A percentile compares a stretch with the other conserved stretches of the same genome.
phyloP scores from a whole-genome alignment of 1,284 basidiomycete species.

The Laetiporus sulphureus region DNA sequence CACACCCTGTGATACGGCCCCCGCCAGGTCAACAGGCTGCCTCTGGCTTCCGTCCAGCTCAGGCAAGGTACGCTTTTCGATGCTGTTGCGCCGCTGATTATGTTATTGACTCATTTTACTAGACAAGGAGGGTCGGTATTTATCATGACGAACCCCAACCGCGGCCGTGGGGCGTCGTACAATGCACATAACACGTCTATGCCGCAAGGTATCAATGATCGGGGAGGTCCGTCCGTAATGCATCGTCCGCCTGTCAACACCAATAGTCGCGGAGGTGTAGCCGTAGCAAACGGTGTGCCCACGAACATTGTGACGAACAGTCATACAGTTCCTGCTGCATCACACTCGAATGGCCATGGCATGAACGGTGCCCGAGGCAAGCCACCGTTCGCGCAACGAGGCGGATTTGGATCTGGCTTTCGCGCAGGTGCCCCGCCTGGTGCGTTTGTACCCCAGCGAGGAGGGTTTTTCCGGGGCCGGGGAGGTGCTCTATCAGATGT shows the following conservation, averaged over 20 bases:
- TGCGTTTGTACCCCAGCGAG: slow-evolving; percentile 8
- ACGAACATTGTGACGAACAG: not conserved
- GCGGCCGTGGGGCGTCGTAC: slow-evolving; percentile 34
- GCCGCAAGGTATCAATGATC: too few relatives aligned
- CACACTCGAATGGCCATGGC: not conserved
- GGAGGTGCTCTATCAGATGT: slow-evolving; percentile 24
- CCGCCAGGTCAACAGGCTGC: slow-evolving; percentile 43
- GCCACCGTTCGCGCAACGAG: slow-evolving; percentile 1
- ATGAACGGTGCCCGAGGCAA: slow-evolving; percentile 9
- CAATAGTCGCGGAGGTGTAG: slow-evolving; percentile 3
- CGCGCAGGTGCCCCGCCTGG: slow-evolving; percentile 28
- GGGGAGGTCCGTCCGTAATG: not conserved
- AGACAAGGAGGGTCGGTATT: slow-evolving; percentile 30
- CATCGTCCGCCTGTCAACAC: not conserved
- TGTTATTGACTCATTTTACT: slow-evolving; percentile 4
- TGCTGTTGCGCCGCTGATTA: slow-evolving; percentile 4
- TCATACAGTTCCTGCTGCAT: not conserved
- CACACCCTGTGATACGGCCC: slow-evolving; percentile 53
- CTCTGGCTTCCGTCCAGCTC: slow-evolving; percentile 54
- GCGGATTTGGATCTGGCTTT: not conserved
- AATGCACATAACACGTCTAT: slow-evolving; percentile 11
- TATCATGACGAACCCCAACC: slow-evolving; percentile 67
- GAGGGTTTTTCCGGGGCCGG: slow-evolving; percentile 20
- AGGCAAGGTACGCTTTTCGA: slow-evolving; percentile 27
- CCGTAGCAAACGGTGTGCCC: not conserved